Evolutionary conservation across 768 basidiomycete genomes (phyloP).

Genomic region (Tubosaeta brunneosetosa): DNA sequence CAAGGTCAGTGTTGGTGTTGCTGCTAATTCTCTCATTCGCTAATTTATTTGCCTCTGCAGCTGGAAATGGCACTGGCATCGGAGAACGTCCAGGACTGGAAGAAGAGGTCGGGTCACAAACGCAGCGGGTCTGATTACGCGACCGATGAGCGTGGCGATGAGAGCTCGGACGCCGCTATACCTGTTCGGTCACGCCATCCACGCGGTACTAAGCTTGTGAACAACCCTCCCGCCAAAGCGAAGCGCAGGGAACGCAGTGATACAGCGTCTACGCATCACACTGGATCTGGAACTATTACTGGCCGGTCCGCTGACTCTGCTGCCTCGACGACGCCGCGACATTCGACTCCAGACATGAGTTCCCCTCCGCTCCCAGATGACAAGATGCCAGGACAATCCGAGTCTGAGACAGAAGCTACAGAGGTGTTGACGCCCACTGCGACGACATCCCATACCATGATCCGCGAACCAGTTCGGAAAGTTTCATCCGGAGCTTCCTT

Average conservation of each 20-base stretch:
- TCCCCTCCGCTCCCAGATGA: slow-evolving; percentile 32
- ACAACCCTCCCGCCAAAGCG: slow-evolving; percentile 33
- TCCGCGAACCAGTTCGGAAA: slow-evolving; percentile 27
- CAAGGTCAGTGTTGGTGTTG: slow-evolving; percentile 57
- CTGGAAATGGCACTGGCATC: slow-evolving; percentile 69
- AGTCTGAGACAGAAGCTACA: slow-evolving; percentile 28
- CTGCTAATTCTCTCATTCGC: not conserved
- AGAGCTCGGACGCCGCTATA: slow-evolving; percentile 45
- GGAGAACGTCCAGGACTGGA: slow-evolving; percentile 41
- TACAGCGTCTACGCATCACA: slow-evolving; percentile 60
- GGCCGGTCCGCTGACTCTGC: slow-evolving; percentile 23
- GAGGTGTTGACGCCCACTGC: slow-evolving; percentile 27
- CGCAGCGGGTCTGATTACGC: slow-evolving; percentile 23
- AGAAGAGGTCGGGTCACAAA: slow-evolving; percentile 26
- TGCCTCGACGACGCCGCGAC: slow-evolving; percentile 26
- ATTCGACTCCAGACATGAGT: slow-evolving; percentile 21
- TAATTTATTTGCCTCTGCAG: slow-evolving; percentile 35
- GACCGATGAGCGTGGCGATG: slow-evolving; percentile 52
- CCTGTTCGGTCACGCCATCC: slow-evolving; percentile 41
- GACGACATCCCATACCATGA: slow-evolving; percentile 19
- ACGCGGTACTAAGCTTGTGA: slow-evolving; percentile 30
- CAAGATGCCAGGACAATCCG: slow-evolving; percentile 38
- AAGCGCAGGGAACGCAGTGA: slow-evolving; percentile 50
- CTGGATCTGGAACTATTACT: slow-evolving; percentile 31
- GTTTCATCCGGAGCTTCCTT: slow-evolving; percentile 31